Evolutionary conservation across 1,139 yeast species (phyloP).

Genomic region (Candida freyschussii): DNA sequence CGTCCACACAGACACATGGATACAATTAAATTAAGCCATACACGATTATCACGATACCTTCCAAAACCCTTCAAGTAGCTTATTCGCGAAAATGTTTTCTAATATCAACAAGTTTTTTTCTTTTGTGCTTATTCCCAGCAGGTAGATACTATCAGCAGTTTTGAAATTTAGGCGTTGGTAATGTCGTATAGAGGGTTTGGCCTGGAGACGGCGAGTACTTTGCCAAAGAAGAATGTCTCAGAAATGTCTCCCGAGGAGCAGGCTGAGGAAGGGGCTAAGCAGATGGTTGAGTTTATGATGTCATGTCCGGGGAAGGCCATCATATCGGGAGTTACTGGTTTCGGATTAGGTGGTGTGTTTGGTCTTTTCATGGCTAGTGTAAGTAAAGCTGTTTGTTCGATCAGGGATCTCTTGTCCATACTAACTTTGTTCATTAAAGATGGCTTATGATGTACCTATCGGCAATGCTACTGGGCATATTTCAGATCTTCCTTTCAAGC

Average conservation of each 20-base stretch:
- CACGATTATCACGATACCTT: no score
- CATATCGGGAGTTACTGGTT: slow-evolving; percentile 92
- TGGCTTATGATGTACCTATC: slow-evolving; percentile 77
- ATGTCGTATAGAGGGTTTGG: slow-evolving; percentile 40
- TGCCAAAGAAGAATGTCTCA: slow-evolving; percentile 43
- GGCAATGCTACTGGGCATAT: slow-evolving; percentile 55
- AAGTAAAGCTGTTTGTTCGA: slow-evolving; percentile 28
- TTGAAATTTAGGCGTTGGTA: background rate
- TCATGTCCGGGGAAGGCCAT: slow-evolving; percentile 94
- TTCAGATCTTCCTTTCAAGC: slow-evolving; percentile 82
- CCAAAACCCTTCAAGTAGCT: no score
- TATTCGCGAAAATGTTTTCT: no score
- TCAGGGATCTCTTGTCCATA: background rate
- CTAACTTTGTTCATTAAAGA: slow-evolving; percentile 24
- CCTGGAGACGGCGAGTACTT: slow-evolving; percentile 30
- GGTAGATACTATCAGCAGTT: no score
- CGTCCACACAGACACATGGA: no score
- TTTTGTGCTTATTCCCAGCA: no score
- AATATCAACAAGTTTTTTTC: no score
- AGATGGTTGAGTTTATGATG: slow-evolving; percentile 78
- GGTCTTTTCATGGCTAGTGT: slow-evolving; percentile 92
- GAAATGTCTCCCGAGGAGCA: slow-evolving; percentile 91
- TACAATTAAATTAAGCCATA: no score
- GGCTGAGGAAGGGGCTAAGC: slow-evolving; percentile 86
- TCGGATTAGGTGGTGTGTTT: slow-evolving; percentile 91